A percentile compares a stretch with the other conserved stretches of the same genome.
These are phyloP conservation scores for Epithele typhae DNA, from an alignment of 768 basidiomycete species.

Conservation along the genomic window DNA sequence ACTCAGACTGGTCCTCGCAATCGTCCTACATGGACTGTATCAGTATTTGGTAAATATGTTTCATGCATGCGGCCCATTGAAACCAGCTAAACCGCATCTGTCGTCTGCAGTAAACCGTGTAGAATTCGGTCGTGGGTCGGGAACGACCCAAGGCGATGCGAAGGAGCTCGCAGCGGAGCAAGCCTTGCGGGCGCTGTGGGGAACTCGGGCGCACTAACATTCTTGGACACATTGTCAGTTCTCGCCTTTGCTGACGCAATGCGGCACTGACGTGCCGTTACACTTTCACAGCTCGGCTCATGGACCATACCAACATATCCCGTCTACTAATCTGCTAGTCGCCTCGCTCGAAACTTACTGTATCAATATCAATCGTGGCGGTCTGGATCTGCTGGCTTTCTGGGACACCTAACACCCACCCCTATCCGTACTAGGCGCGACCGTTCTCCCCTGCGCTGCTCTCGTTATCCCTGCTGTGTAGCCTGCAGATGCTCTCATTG, in stretches of 20 bases:
- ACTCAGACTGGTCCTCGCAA: slow-evolving; percentile 22
- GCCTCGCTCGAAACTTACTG: not conserved
- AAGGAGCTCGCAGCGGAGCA: slow-evolving; percentile 24
- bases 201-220: not conserved
- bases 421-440: no score
- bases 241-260: no score
- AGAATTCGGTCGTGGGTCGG: slow-evolving; percentile 22
- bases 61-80: not conserved
- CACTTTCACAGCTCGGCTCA: no score
- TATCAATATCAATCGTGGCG: slow-evolving; percentile 6
- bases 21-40: slow-evolving; percentile 22
- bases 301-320: not conserved
- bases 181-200: slow-evolving; percentile 13
- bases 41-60: slow-evolving; percentile 25
- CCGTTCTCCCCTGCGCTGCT: not conserved
- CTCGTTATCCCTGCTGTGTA: slow-evolving; percentile 12
- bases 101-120: slow-evolving; percentile 17
- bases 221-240: no score
- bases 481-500: slow-evolving; percentile 15
- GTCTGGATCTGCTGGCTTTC: slow-evolving; percentile 15
- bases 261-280: no score
- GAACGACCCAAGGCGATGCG: slow-evolving; percentile 15
- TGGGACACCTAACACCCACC: not conserved
- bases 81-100: no score
- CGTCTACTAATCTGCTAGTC: slow-evolving; percentile 1